Conservation (phyloP, 139 green algal species). For the Choricystis sp. region DNA sequence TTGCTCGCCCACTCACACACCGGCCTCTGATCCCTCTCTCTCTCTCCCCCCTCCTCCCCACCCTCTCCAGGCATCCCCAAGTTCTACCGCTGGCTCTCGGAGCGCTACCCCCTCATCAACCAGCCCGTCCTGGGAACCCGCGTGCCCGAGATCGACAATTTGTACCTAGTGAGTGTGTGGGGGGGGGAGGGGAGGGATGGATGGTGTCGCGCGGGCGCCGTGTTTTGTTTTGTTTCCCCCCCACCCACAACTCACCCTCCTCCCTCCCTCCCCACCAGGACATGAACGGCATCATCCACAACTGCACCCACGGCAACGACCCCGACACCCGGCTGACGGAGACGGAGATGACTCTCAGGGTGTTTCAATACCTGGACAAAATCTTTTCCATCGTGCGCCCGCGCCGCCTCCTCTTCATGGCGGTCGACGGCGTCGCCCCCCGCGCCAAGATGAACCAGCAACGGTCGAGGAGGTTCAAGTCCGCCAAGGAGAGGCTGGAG, state of each 20-base stretch:
- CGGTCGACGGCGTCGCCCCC: slow-evolving; percentile 84
- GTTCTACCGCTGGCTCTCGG: slow-evolving; percentile 88
- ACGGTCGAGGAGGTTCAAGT: slow-evolving; percentile 62
- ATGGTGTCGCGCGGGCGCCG: no score
- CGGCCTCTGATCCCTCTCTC: no score
- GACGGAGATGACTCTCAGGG: slow-evolving; percentile 76
- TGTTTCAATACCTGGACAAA: slow-evolving; percentile 83
- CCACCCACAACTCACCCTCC: neutral
- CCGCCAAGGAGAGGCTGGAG: slow-evolving; percentile 26
- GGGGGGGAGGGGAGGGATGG: neutral
- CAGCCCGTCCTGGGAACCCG: slow-evolving; percentile 50
- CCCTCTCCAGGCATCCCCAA: slow-evolving; percentile 76
- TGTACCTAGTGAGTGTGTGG: slow-evolving; percentile 45
- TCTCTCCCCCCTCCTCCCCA: neutral
- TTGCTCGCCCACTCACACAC: no score
- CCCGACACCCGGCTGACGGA: slow-evolving; percentile 53
- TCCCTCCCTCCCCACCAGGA: slow-evolving; percentile 19
- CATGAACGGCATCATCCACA: slow-evolving; percentile 96
- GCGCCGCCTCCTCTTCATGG: slow-evolving; percentile 79
- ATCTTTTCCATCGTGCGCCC: slow-evolving; percentile 78
- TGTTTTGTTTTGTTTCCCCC: no score
- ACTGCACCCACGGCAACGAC: slow-evolving; percentile 83
- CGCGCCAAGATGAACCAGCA: slow-evolving; percentile 97
- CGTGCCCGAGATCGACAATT: slow-evolving; percentile 63
- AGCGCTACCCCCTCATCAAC: slow-evolving; percentile 89